Base-by-base conservation (phyloP, 305 asterid species). In the Fraxinus latifolia region DNA sequence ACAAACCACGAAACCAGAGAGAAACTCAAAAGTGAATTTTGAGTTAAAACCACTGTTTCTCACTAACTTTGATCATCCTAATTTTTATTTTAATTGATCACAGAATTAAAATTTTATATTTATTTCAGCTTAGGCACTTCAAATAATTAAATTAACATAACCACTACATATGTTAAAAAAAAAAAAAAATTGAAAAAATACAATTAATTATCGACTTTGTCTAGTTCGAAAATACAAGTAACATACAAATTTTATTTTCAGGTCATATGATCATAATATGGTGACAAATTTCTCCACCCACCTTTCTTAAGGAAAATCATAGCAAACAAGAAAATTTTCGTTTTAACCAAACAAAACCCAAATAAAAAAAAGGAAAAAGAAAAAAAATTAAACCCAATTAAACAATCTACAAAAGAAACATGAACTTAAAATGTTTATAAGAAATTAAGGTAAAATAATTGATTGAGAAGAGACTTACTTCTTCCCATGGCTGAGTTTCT, bases 401-500 rank as follows among this genome's bases (percentile, higher is more conserved):
- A 58, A 19, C 31, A 17, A 55, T 55, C 67, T 5, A 55, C 27
- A 6, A 17, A 55, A 17, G 67, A 55, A 55, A 55, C 31, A 2
- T 58, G 1, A 58, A 21, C 8, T 21, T 55, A 15, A 44, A 15
- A 14, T 58, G 71, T 65, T 65, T 23, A 9, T 17, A 25, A 50
- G 47, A 31, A 77, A 68, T 14, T 31, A 31, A 19, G 36, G 9
- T 11, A 68, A 12, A 27, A 68, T 68, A 68, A 68, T 68, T 2
- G 37, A 39, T 1, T 5, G 17, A 53, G 53, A 23, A 39, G 34
- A 2, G 14, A 17, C 82, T 42, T 44, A 79, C 82, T 70, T 47
- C 78, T 79, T 79, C 82, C 82, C 82, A 79, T 79, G 71, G 75
- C 25, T 62, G 33, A 32, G 81, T 25, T 34, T 62, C 25, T 11